These are phyloP conservation scores for Maudiozyma barnettii DNA, from an alignment of 805 yeast genomes.

Conservation along the genomic window DNA sequence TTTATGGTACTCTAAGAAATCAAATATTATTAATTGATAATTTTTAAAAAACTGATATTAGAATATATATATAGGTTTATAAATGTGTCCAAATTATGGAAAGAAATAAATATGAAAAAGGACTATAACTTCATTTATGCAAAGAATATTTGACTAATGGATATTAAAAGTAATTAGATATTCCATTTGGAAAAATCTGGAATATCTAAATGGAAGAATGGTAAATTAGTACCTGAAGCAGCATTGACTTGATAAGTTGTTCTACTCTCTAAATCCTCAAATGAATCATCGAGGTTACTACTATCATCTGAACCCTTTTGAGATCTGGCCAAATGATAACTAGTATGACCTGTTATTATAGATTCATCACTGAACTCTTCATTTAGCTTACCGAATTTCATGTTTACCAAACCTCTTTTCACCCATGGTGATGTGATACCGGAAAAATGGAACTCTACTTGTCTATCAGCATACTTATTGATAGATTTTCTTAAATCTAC, in stretches of 20 bases:
- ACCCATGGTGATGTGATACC: slow-evolving; percentile 85
- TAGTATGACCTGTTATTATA: slow-evolving; percentile 25
- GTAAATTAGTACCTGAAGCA: slow-evolving; percentile 27
- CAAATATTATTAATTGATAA: no score
- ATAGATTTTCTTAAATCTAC: slow-evolving; percentile 68
- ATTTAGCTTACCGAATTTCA: slow-evolving; percentile 63
- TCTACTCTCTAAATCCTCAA: slow-evolving; percentile 2
- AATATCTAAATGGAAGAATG: slow-evolving; percentile 30
- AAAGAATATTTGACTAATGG: neutral
- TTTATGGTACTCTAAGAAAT: no score
- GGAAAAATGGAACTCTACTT: slow-evolving; percentile 82
- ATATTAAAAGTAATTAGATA: slow-evolving; percentile 3
- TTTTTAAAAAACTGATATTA: no score
- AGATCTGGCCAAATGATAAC: slow-evolving; percentile 23
- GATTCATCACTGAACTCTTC: slow-evolving; percentile 31
- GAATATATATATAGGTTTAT: no score
- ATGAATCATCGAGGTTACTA: neutral
- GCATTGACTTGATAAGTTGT: slow-evolving; percentile 12
- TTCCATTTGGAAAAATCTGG: slow-evolving; percentile 30
- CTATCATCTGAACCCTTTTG: slow-evolving; percentile 10
- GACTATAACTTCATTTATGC: neutral
- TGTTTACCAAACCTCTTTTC: slow-evolving; percentile 60
- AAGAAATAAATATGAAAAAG: no score
- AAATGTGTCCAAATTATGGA: no score
- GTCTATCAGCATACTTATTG: slow-evolving; percentile 65